Conservation (phyloP, 306 rosid genomes). For the Quercus ilex region DNA sequence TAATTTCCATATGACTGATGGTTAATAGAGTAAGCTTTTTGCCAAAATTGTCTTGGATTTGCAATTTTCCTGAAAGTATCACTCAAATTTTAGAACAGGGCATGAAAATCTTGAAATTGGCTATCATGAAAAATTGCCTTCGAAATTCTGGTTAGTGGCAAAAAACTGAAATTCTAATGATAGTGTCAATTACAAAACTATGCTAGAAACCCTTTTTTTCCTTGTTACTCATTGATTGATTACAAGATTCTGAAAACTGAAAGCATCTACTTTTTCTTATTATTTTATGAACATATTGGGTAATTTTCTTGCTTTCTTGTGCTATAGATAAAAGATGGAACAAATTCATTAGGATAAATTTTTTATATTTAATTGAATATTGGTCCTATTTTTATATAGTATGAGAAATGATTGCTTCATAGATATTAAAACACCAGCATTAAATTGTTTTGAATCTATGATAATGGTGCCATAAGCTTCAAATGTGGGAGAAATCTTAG, state of each 20-base stretch:
- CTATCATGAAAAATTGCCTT: too few species aligned
- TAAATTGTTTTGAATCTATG: not conserved
- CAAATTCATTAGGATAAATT: not conserved
- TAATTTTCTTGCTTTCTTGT: not conserved
- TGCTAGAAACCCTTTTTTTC: not conserved
- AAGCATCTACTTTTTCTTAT: not conserved
- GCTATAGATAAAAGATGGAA: not conserved
- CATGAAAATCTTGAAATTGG: not conserved
- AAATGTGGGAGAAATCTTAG: not conserved
- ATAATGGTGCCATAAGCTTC: not conserved
- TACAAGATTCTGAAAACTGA: not conserved
- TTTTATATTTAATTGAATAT: not conserved
- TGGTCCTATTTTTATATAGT: not conserved
- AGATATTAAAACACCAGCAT: not conserved
- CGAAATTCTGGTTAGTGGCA: too few species aligned
- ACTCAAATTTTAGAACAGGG: not conserved
- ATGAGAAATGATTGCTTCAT: not conserved
- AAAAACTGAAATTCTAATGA: too few species aligned
- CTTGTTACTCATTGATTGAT: not conserved
- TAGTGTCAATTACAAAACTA: too few species aligned
- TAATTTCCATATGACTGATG: not conserved
- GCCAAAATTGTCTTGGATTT: not conserved
- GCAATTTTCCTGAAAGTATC: not conserved
- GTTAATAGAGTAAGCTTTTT: not conserved
- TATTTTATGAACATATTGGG: not conserved